These are phyloP conservation scores for Acrocalymma vagum DNA, from an alignment of 2,329 filamentous ascomycete species.

Conservation along the genomic window DNA sequence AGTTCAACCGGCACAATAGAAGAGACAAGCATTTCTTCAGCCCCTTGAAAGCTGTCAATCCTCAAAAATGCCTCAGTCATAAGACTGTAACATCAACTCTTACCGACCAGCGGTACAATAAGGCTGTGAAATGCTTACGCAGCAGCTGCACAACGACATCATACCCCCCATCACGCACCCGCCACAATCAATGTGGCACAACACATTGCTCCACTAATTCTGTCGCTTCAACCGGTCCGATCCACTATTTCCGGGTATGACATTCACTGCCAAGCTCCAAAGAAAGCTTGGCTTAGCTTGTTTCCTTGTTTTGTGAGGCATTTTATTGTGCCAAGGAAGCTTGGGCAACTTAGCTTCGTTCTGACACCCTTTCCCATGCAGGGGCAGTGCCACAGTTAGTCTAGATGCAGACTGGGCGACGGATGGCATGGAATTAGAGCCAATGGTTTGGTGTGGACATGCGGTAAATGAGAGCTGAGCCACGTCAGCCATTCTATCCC, in stretches of 20 bases:
- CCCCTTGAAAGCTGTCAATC: too few species aligned
- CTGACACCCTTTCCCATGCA: constrained; percentile 20
- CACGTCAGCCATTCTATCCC: constrained; percentile 13
- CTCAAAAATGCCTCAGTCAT: too few species aligned
- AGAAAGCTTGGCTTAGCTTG: constrained; percentile 39
- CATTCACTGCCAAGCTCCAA: constrained; percentile 34
- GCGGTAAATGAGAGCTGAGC: constrained; percentile 16
- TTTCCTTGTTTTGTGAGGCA: constrained; percentile 28
- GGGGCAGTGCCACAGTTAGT: constrained; percentile 7
- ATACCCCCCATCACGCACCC: constrained; percentile 5
- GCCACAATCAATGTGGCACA: constrained; percentile 16
- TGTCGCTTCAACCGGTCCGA: background rate
- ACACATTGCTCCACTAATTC: background rate
- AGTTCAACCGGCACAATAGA: too few species aligned
- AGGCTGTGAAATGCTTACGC: constrained; percentile 15
- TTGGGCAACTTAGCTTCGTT: constrained; percentile 32
- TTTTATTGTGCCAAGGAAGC: constrained; percentile 34
- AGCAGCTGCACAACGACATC: constrained; percentile 24
- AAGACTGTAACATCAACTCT: too few species aligned
- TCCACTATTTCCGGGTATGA: background rate
- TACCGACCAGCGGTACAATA: too few species aligned
- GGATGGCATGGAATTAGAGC: constrained; percentile 2
- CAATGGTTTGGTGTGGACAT: constrained; percentile 8
- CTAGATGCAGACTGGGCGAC: constrained; percentile 14
- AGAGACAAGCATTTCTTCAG: too few species aligned